phyloP scores from a whole-genome alignment of 208 protist species.

The Acanthamoeba rhysodes region DNA sequence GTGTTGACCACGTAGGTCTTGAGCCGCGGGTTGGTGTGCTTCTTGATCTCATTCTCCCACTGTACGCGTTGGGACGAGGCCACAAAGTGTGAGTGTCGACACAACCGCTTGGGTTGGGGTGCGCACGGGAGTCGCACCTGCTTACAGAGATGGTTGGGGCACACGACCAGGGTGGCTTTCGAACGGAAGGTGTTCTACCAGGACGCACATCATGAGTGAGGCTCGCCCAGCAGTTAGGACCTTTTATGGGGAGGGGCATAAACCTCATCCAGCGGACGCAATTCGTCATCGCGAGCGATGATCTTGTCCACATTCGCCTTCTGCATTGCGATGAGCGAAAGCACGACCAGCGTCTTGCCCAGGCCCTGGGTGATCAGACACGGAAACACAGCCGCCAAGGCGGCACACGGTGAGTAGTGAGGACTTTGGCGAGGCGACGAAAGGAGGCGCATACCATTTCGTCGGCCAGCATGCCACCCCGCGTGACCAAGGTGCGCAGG shows the following conservation, averaged over 20 bases:
- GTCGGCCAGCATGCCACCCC: conserved; percentile 42
- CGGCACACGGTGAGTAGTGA: background rate
- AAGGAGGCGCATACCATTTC: conserved; percentile 26
- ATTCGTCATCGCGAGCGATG: conserved; percentile 28
- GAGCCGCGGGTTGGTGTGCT: conserved; percentile 42
- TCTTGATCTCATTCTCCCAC: conserved; percentile 46
- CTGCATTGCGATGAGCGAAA: conserved; percentile 37
- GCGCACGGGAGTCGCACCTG: background rate
- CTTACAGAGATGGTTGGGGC: conserved; percentile 51
- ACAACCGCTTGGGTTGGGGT: too few relatives aligned
- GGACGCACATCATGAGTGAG: background rate
- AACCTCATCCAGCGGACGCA: conserved; percentile 33
- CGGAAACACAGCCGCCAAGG: too few relatives aligned
- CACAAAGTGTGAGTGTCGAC: too few relatives aligned
- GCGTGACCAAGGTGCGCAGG: background rate
- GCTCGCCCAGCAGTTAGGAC: too few relatives aligned
- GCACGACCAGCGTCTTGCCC: conserved; percentile 10
- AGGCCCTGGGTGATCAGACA: background rate
- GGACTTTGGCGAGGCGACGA: background rate
- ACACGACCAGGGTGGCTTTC: conserved; percentile 22
- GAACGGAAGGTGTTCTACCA: conserved; percentile 9
- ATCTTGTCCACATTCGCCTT: conserved; percentile 2
- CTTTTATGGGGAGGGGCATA: too few relatives aligned
- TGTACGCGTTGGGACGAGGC: background rate
- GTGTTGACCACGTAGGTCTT: conserved; percentile 23